Evolutionary conservation across 257 asterid genomes (phyloP).

Genomic region (Jacaranda mimosifolia): DNA sequence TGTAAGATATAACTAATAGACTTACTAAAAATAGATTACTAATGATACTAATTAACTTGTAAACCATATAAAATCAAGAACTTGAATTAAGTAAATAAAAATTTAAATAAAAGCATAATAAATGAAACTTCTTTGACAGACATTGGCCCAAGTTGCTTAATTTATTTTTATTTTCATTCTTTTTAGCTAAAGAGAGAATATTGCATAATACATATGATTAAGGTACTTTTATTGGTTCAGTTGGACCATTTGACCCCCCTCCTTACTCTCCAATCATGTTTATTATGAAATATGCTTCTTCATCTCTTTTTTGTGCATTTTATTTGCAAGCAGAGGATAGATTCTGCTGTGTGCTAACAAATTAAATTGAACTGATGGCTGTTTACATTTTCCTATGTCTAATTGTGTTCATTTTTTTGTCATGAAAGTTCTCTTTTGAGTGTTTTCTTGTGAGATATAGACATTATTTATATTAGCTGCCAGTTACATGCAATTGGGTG

Average conservation of each 20-base stretch:
- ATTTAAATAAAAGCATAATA: neutral
- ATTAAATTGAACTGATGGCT: neutral
- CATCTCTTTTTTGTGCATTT: neutral
- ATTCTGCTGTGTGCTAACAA: neutral
- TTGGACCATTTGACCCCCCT: neutral
- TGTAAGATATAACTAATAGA: neutral
- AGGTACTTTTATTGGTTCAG: conserved; percentile 1
- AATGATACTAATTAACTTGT: neutral
- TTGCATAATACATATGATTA: neutral
- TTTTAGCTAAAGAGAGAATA: neutral
- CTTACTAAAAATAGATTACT: no score
- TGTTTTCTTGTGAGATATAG: no score
- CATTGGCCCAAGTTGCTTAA: neutral
- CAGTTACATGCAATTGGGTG: neutral
- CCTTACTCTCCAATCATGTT: neutral
- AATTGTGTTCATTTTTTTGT: neutral
- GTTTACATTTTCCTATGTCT: neutral
- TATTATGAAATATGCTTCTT: neutral
- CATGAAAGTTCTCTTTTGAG: neutral
- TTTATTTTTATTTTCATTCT: no score
- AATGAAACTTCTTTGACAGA: neutral
- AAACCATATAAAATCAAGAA: neutral
- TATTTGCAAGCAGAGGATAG: neutral
- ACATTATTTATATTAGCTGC: neutral
- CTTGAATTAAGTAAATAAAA: neutral